phyloP scores from a whole-genome alignment of 768 basidiomycete species.

The Amyloporia xantha region DNA sequence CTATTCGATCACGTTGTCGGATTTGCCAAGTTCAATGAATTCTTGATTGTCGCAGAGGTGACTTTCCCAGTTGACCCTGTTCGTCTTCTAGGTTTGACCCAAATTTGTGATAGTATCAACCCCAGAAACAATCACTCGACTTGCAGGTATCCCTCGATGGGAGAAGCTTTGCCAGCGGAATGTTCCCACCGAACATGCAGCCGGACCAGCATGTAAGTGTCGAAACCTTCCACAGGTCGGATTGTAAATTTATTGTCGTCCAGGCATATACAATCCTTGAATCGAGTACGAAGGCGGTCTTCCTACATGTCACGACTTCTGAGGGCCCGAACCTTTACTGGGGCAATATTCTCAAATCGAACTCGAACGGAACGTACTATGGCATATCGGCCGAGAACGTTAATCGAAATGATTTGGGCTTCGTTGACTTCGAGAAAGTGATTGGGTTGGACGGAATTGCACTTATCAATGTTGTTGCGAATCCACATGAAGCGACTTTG shows the following conservation, averaged over 20 bases:
- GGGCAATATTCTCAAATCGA: constrained; percentile 92
- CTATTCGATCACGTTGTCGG: constrained; percentile 88
- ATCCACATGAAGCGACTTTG: constrained; percentile 67
- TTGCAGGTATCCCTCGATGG: constrained; percentile 94
- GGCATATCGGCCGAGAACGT: constrained; percentile 80
- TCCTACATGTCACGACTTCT: constrained; percentile 94
- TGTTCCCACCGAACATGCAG: constrained; percentile 87
- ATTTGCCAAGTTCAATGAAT: constrained; percentile 96
- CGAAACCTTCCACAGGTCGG: neutral
- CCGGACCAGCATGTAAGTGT: constrained; percentile 79
- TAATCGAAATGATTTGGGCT: constrained; percentile 84
- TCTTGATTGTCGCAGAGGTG: constrained; percentile 91
- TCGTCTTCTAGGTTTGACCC: no score
- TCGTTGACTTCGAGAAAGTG: constrained; percentile 98
- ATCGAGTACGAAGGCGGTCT: constrained; percentile 87
- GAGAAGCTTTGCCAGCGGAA: constrained; percentile 71
- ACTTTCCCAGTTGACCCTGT: constrained; percentile 23
- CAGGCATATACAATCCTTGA: constrained; percentile 93
- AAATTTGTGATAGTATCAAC: constrained; percentile 39
- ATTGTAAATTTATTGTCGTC: neutral
- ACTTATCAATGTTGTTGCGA: constrained; percentile 83
- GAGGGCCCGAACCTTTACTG: constrained; percentile 66
- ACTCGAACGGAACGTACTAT: constrained; percentile 98
- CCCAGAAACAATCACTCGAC: constrained; percentile 54
- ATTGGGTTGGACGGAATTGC: constrained; percentile 94